These are phyloP conservation scores for Fomitopsis palustris DNA, from an alignment of 1,284 basidiomycete genomes.

Conservation along the genomic window DNA sequence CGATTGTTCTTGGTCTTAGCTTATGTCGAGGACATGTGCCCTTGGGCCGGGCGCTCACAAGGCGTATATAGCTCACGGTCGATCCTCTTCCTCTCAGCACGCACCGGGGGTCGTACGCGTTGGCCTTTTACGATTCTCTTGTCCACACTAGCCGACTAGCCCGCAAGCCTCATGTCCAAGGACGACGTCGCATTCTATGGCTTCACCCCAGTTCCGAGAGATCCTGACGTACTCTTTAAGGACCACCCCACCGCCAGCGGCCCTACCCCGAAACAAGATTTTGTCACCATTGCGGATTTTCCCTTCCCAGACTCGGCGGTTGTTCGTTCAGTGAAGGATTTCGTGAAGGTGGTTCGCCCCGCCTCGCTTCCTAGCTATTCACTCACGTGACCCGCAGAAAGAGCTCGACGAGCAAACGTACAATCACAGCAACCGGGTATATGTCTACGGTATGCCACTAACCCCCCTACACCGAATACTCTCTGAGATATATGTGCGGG, in stretches of 20 bases:
- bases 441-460: slow-evolving; percentile 40
- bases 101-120: not conserved
- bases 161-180: slow-evolving; percentile 5
- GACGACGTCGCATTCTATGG: slow-evolving; percentile 36
- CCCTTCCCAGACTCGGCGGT: slow-evolving; percentile 42
- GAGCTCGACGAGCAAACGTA: slow-evolving; percentile 47
- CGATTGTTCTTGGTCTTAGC: not conserved
- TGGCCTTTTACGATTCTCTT: not conserved
- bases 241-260: slow-evolving; percentile 45
- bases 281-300: slow-evolving; percentile 38
- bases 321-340: slow-evolving; percentile 37
- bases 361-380: not conserved
- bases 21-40: not conserved
- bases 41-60: not conserved
- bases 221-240: slow-evolving; percentile 47
- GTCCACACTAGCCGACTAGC: not conserved
- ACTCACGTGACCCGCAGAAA: slow-evolving; percentile 25
- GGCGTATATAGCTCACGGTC: not conserved
- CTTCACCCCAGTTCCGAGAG: slow-evolving; percentile 45
- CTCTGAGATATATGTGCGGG: not conserved
- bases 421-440: slow-evolving; percentile 50
- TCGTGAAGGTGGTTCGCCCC: slow-evolving; percentile 33
- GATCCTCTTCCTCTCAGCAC: not conserved
- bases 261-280: slow-evolving; percentile 43
- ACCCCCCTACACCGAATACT: not conserved